phyloP scores from a whole-genome alignment of 1,284 basidiomycete genomes.

The Retiboletus flavoniger region DNA sequence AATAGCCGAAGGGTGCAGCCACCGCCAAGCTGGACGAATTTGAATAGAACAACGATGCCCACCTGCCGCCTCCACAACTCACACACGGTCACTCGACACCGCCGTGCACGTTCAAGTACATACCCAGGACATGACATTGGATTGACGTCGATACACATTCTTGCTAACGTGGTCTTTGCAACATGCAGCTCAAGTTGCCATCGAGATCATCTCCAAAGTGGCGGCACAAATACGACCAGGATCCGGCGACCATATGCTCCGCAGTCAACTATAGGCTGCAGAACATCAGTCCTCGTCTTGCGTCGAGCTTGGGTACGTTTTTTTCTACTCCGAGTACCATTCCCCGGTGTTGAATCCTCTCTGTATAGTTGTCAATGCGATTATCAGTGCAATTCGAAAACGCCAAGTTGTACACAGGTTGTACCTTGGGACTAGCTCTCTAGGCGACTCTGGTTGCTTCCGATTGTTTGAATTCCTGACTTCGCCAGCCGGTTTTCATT shows the following conservation, averaged over 20 bases:
- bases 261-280: constrained; percentile 22
- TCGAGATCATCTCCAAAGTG: constrained; percentile 23
- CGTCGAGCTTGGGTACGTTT: constrained; percentile 28
- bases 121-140: neutral
- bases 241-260: constrained; percentile 35
- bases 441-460: constrained; percentile 54
- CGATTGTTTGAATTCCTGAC: constrained; percentile 55
- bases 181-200: constrained; percentile 30
- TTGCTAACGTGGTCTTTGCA: neutral
- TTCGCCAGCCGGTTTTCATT: constrained; percentile 46
- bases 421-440: constrained; percentile 29
- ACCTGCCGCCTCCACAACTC: neutral
- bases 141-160: neutral
- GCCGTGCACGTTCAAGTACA: neutral
- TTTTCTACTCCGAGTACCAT: neutral
- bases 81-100: constrained; percentile 22
- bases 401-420: constrained; percentile 33
- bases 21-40: neutral
- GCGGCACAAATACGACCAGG: constrained; percentile 27
- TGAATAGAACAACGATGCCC: no score
- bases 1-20: no score
- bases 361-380: constrained; percentile 23
- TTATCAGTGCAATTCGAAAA: constrained; percentile 31
- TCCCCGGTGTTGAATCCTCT: neutral
- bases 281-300: constrained; percentile 31